Base-by-base conservation (phyloP, 768 basidiomycete species). In the Hysterangium stoloniferum region DNA sequence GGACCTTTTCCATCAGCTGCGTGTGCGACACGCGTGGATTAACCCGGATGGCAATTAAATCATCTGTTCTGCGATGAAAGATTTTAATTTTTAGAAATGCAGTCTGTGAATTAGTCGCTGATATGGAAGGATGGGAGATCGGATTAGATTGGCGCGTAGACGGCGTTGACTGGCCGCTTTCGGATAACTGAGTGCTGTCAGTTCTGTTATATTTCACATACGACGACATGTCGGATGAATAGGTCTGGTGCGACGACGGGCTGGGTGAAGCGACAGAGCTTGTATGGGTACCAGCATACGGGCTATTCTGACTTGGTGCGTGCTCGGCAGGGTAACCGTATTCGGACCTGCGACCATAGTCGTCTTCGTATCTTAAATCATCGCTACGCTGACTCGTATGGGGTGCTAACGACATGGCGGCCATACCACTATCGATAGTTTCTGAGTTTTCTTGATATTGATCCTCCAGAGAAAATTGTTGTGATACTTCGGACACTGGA, bases 41-140 rank as follows among this genome's bases (percentile, higher is more conserved):
- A 25, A 98, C 95, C 12, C 96, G 83, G 50, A 98, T 96, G 4
- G 96, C 96, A 56, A 98, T 92, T 48, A 98, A 71, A 65, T 99
- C 96, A 62, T 98, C 94, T 22, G 91, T 84, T 50, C 84, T 75
- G 33, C 88, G 80, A 68, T 96, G 89, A 64, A 96, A 96, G 38
- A 99, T 91, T 70, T 99, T 99, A 70, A 99, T 96, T 71, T 98
- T 99, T 57, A 98, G 77, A 67, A 93, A 98, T 20, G 94, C 87
- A 12, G 83, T 80, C 61, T 88, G 84, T 4, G 82, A 80, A 55
- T 86, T 87, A 38, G 76, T 77, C 15, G 82, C 79, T 44, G 87
- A 90, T 58, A 90, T 85, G 19, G 82, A 73, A 9, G 86, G 86
- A 27, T 71, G 78, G 59, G 24, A 27, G 25, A 37, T 11, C 12